Percentiles rank a stretch among this genome's conserved stretches.
Evolutionary conservation across 768 basidiomycete species (phyloP).

Genomic region (Agrocybe pediades): DNA sequence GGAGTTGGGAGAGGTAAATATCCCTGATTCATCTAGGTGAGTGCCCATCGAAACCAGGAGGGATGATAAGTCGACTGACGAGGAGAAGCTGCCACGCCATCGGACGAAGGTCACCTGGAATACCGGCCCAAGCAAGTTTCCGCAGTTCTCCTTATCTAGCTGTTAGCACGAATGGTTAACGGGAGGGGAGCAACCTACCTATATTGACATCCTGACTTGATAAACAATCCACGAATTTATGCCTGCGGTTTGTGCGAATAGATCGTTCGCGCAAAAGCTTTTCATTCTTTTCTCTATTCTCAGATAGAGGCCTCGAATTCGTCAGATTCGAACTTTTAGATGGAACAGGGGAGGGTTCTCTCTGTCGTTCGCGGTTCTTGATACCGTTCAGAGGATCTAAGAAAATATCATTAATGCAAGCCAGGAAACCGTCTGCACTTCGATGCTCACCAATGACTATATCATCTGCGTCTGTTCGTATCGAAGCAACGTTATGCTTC

Average conservation of each 20-base stretch:
- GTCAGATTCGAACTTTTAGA: conserved; percentile 22
- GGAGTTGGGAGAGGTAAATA: conserved; percentile 87
- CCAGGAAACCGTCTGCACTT: conserved; percentile 12
- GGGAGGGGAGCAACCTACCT: conserved; percentile 45
- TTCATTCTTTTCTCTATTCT: conserved; percentile 48
- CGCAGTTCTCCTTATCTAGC: conserved; percentile 68
- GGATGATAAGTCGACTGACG: conserved; percentile 46
- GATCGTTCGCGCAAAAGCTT: conserved; percentile 74
- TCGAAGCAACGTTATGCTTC: conserved; percentile 45
- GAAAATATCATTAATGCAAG: conserved; percentile 22
- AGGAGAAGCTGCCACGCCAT: conserved; percentile 94
- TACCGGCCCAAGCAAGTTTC: conserved; percentile 93
- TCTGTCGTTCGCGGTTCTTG: conserved; percentile 42
- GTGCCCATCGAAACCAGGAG: conserved; percentile 7
- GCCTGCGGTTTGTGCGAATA: conserved; percentile 73
- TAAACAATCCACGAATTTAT: conserved; percentile 83
- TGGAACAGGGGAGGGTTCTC: conserved; percentile 32
- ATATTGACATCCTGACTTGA: conserved; percentile 80
- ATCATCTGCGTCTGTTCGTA: conserved; percentile 72
- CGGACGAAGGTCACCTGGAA: conserved; percentile 84
- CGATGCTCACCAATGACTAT: conserved; percentile 68
- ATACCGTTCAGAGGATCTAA: conserved; percentile 64
- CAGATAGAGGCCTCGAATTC: conserved; percentile 23
- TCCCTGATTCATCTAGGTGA: conserved; percentile 52
- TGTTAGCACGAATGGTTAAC: conserved; percentile 2